Percentiles rank a stretch among this genome's conserved stretches.
Conservation (phyloP, 2,329 filamentous ascomycete species). For the Myriosclerotinia curreyana region DNA sequence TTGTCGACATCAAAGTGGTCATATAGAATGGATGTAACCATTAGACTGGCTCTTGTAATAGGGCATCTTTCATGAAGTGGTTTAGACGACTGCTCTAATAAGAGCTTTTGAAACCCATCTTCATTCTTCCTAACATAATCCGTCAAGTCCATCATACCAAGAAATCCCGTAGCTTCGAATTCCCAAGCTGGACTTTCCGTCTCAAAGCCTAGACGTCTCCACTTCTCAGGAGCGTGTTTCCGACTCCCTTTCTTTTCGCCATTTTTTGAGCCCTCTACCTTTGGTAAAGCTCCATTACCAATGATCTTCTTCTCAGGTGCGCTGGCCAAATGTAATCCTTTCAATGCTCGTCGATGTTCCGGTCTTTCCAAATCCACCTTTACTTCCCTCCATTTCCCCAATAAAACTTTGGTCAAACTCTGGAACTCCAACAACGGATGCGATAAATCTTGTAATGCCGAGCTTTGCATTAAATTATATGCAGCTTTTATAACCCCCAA, state of each 20-base stretch:
- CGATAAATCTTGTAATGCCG: conserved; percentile 83
- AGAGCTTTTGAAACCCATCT: conserved; percentile 85
- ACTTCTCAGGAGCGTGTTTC: conserved; percentile 84
- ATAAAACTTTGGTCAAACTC: conserved; percentile 78
- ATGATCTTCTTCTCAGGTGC: conserved; percentile 59
- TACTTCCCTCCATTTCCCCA: conserved; percentile 85
- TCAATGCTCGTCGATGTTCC: conserved; percentile 80
- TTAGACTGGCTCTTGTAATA: conserved; percentile 79
- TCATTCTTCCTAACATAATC: conserved; percentile 92
- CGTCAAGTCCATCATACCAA: conserved; percentile 96
- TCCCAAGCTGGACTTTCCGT: conserved; percentile 83
- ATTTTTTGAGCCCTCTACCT: conserved; percentile 41
- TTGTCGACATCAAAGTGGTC: conserved; percentile 95
- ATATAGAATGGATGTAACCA: conserved; percentile 83
- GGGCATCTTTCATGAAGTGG: conserved; percentile 74
- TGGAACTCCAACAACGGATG: conserved; percentile 93
- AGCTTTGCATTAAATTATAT: conserved; percentile 91
- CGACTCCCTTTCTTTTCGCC: conserved; percentile 56
- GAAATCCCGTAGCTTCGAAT: conserved; percentile 79
- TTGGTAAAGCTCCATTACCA: conserved; percentile 34
- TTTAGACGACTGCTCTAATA: conserved; percentile 82
- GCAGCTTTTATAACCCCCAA: conserved; percentile 89
- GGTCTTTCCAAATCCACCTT: conserved; percentile 79
- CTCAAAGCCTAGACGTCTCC: conserved; percentile 88
- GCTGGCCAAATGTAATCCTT: conserved; percentile 76